Base-by-base conservation (phyloP, 1,284 basidiomycete species). In the Athelia psychrophila region DNA sequence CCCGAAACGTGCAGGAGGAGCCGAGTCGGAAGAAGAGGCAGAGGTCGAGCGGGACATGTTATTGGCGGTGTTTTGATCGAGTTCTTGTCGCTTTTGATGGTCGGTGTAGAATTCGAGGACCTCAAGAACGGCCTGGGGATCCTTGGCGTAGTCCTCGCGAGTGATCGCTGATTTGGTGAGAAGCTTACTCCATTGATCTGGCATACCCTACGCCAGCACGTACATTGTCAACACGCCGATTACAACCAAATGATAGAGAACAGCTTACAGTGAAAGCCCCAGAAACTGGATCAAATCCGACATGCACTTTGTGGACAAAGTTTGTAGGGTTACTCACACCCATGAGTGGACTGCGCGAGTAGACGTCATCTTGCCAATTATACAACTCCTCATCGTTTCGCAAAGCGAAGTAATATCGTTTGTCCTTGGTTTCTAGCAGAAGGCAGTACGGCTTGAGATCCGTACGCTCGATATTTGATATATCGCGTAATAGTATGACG, bases 101-200 rank as follows among this genome's bases (percentile, higher is more conserved):
- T 97, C 93, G 13, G 95, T 98, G 72, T 98, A 98, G 74, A 98
- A 99, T 64, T 98, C 95, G 53, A 99, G 86, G 0, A 98, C 96
- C 58, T 98, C 96, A 16, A 98, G 79, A 15, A 99, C 96, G 1
- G 96, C 96, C 64, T 98, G 95, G 0, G 96, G 96, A 64, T 99
- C 91, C 67, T 91, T 93, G 12, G 92, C 93, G 55, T 98, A 98
- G 68, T 99, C 96, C 72, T 98, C 96, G 52, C 93, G 89, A 2
- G 96, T 98, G 70, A 99, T 98, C 32, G 95, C 95, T 3, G 93
- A 95, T 60, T 95, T 95, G 4, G 93, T 98, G 59, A 99, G 80
- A 18, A 99, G 79, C 59, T 95, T 92, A 63, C 85, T 92, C 96
- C 96, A 99, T 76, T 96, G 93, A 50, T 98, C 94, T 2, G 96